Percentiles rank a stretch among this genome's conserved stretches.
These are phyloP conservation scores for Sporothrix pseudoabietina DNA, from an alignment of 2,329 filamentous ascomycete genomes.

Conservation along the genomic window DNA sequence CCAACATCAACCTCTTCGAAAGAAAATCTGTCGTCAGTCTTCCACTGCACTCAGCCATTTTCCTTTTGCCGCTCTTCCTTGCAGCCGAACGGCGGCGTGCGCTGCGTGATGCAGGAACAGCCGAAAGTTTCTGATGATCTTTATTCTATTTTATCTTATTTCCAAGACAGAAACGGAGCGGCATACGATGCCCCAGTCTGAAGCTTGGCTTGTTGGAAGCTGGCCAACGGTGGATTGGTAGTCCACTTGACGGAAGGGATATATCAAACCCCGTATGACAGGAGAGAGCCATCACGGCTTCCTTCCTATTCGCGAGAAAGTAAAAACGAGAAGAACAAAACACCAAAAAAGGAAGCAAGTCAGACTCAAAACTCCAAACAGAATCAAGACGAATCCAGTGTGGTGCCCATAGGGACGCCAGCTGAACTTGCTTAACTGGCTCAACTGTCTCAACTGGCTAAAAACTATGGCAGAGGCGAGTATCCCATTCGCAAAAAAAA, in stretches of 20 bases:
- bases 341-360: not conserved
- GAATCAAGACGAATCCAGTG: not conserved
- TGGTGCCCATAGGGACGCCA: not conserved
- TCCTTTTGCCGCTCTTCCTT: conserved; percentile 3
- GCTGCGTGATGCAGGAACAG: conserved; percentile 16
- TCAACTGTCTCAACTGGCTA: not conserved
- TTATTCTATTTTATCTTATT: not conserved
- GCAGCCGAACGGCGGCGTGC: conserved; percentile 4
- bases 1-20: not conserved
- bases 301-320: not conserved
- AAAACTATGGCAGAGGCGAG: too few species aligned
- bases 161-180: not conserved
- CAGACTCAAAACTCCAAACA: not conserved
- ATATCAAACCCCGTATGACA: conserved; percentile 9
- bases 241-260: conserved; percentile 9
- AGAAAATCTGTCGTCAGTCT: not conserved
- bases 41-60: not conserved
- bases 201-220: not conserved
- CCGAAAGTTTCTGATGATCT: not conserved
- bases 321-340: not conserved
- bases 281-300: not conserved
- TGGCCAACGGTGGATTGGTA: not conserved
- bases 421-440: not conserved
- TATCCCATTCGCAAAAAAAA: not conserved
- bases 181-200: not conserved